These are phyloP conservation scores for Camellia sinensis DNA, from an alignment of 148 eudicot species.

Conservation along the genomic window DNA sequence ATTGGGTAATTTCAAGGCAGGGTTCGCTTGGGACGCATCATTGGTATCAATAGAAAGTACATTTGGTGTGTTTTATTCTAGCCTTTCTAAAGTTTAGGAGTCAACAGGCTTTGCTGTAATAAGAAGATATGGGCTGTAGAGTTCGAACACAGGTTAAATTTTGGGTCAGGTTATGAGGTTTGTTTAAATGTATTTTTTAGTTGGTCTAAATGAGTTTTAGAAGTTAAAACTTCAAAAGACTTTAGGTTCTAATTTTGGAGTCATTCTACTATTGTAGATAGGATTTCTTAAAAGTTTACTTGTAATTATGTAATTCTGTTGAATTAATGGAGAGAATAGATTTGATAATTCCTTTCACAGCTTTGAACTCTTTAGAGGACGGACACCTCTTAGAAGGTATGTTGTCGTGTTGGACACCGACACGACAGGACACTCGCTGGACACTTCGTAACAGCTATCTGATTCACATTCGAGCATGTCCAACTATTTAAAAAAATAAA, in stretches of 20 bases:
- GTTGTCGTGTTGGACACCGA: too few relatives aligned
- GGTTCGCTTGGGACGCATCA: neutral
- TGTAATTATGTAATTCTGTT: neutral
- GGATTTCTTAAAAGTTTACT: neutral
- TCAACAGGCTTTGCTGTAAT: neutral
- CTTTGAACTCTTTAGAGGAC: neutral
- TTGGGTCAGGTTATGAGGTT: neutral
- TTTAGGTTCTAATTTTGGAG: neutral
- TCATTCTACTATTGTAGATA: neutral
- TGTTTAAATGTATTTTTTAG: neutral
- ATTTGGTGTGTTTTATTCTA: constrained; percentile 1
- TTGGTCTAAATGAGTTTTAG: neutral
- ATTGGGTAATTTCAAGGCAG: neutral
- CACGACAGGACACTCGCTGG: too few relatives aligned
- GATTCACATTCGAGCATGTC: too few relatives aligned
- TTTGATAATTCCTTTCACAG: neutral
- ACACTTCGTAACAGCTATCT: too few relatives aligned
- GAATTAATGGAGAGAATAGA: neutral
- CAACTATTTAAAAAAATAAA: too few relatives aligned
- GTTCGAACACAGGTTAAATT: neutral
- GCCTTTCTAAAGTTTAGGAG: neutral
- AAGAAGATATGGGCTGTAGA: neutral
- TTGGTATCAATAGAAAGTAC: neutral
- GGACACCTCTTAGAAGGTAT: too few relatives aligned
- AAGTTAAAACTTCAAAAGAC: neutral